Evolutionary conservation across 129 eudicot species (phyloP), one percentile per base, ranked within the genome.

Genomic region (Rutidosis leptorrhynchoides): DNA sequence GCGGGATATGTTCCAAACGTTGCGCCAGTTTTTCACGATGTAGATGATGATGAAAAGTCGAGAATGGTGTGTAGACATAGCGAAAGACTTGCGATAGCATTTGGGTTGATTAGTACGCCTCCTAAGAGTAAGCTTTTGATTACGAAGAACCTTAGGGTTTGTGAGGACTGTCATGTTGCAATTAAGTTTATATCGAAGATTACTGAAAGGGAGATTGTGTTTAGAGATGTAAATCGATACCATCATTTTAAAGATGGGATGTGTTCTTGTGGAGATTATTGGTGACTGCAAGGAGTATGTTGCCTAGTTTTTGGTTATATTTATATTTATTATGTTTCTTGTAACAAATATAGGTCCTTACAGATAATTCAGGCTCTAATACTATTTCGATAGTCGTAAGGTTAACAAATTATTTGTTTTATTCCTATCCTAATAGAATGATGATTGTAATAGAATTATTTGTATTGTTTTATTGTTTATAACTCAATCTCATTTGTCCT

Each of bases 91-190:
- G 91, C 96, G 2, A 84, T 87, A 56, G 95, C 84, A 7, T 87
- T 82, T 71, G 95, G 90, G 55, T 78, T 87, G 24, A 77, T 87
- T 28, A 87, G 81, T 70, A 87, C 88, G 7, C 82, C 80, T 0
- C 70, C 85, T 2, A 74, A 82, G 45, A 80, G 83, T 14, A 77
- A 70, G 61, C 78, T 87, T 25, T 40, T 84, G 55, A 70, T 87
- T 48, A 87, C 83, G 16, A 87, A 87, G 64, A 87, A 82, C 56
- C 83, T 87, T 62, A 64, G 82, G 46, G 87, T 81, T 52, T 87
- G 95, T 53, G 95, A 87, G 81, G 95, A 87, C 63, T 87, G 95
- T 75, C 95, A 84, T 72, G 87, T 77, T 12, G 90, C 87, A 1
- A 87, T 87, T n/a, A 87, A 84, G 82, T 81, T 81, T 24, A 82